A percentile compares a stretch with the other conserved stretches of the same genome.
Conservation (phyloP, 1,284 basidiomycete genomes). For the Marasmius tenuissimus region DNA sequence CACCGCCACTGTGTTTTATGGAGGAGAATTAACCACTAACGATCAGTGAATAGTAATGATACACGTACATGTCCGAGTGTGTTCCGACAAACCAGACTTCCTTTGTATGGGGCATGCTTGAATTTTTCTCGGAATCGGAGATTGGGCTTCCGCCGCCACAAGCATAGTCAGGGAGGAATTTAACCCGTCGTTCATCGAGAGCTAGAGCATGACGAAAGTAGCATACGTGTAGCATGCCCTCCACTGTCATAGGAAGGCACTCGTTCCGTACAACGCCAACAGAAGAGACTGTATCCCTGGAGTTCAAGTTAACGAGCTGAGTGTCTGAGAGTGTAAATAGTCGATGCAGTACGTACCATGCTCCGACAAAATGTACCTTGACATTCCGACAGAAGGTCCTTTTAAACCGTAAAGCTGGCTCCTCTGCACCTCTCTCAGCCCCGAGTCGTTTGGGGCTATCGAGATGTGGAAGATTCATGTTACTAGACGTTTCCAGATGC, state of each 20-base stretch:
- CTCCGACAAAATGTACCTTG: constrained; percentile 35
- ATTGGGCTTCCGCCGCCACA: neutral
- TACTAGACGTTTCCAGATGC: constrained; percentile 12
- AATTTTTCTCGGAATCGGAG: neutral
- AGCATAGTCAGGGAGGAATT: constrained; percentile 15
- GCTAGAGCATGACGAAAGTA: constrained; percentile 24
- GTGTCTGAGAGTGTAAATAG: neutral
- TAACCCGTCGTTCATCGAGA: constrained; percentile 20
- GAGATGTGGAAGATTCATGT: constrained; percentile 18
- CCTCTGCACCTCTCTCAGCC: constrained; percentile 18
- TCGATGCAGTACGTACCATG: constrained; percentile 24
- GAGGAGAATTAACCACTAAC: neutral
- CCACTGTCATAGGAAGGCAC: constrained; percentile 6
- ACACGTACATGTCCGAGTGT: constrained; percentile 22
- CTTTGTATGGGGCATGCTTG: constrained; percentile 14
- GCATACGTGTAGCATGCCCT: constrained; percentile 12
- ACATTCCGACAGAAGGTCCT: constrained; percentile 25
- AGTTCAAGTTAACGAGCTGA: neutral
- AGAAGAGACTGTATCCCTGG: constrained; percentile 42
- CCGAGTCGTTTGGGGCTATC: constrained; percentile 32
- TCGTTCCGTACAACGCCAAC: constrained; percentile 16
- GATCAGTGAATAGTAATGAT: neutral
- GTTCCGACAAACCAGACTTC: constrained; percentile 28
- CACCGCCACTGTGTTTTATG: constrained; percentile 2
- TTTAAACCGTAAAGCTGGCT: constrained; percentile 21